Evolutionary conservation across 139 green algal genomes (phyloP).

Genomic region (Chlorella sp.): DNA sequence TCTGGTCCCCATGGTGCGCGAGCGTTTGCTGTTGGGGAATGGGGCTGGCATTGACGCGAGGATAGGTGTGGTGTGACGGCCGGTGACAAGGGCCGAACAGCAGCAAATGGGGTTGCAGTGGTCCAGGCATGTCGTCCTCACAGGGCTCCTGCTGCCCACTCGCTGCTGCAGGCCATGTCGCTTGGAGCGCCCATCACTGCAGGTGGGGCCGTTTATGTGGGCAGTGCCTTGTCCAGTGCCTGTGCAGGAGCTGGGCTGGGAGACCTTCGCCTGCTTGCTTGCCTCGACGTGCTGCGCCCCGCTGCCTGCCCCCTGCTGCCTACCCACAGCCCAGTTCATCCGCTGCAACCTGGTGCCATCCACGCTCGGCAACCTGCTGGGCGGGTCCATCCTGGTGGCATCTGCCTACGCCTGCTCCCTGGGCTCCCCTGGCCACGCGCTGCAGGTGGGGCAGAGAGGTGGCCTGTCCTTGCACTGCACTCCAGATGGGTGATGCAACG

Average conservation of each 20-base stretch:
- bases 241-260: no score
- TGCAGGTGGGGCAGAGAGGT: background rate
- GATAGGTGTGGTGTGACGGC: no score
- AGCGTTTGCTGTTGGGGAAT: no score
- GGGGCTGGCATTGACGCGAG: no score
- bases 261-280: no score
- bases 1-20: background rate
- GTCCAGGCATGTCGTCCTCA: no score
- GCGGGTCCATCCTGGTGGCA: background rate
- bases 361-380: constrained; percentile 8
- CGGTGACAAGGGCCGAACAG: no score
- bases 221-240: background rate
- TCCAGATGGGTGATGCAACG: no score
- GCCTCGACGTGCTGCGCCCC: background rate
- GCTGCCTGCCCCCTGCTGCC: background rate
- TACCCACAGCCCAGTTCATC: constrained; percentile 10
- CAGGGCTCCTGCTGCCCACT: no score
- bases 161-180: background rate
- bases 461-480: background rate
- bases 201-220: background rate
- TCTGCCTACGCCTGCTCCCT: constrained; percentile 15
- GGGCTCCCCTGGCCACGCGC: constrained; percentile 12
- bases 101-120: no score
- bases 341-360: constrained; percentile 5
- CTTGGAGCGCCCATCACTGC: constrained; percentile 7